phyloP scores from a whole-genome alignment of 2,329 filamentous ascomycete genomes.

The Exophiala alcalophila region DNA sequence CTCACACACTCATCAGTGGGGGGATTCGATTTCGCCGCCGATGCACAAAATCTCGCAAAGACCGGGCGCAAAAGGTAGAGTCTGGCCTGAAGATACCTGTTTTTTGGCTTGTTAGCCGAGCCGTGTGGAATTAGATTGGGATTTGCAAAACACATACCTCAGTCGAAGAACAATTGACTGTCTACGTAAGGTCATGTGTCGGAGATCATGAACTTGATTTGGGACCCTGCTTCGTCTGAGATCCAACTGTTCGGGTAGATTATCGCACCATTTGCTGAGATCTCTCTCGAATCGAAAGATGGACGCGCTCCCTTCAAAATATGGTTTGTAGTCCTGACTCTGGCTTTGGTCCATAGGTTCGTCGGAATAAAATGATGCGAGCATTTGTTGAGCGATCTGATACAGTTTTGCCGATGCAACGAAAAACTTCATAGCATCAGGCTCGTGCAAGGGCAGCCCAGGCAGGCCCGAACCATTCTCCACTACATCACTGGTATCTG shows the following conservation, averaged over 20 bases:
- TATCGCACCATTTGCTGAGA: constrained; percentile 4
- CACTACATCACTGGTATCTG: constrained; percentile 35
- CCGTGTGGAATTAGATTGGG: neutral
- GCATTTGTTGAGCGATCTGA: constrained; percentile 10
- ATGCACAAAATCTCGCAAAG: constrained; percentile 6
- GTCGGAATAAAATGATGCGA: constrained; percentile 5
- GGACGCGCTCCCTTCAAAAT: constrained; percentile 4
- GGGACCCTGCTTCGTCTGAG: neutral
- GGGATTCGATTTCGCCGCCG: neutral
- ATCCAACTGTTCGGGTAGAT: constrained; percentile 1
- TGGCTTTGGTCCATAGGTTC: neutral
- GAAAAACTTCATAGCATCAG: constrained; percentile 4
- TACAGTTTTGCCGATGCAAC: constrained; percentile 7
- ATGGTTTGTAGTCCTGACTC: neutral
- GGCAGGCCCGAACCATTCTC: neutral
- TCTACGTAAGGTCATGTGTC: constrained; percentile 5
- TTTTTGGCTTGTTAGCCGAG: neutral
- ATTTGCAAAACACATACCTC: constrained; percentile 1
- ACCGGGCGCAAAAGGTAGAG: constrained; percentile 14
- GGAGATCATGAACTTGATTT: neutral
- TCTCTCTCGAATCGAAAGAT: constrained; percentile 7
- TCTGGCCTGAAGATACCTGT: constrained; percentile 9
- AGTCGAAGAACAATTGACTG: constrained; percentile 13
- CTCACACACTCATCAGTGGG: neutral
- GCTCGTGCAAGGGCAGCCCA: neutral